phyloP scores from a whole-genome alignment of 495 filamentous ascomycete species.

The Neurospora tetraspora region DNA sequence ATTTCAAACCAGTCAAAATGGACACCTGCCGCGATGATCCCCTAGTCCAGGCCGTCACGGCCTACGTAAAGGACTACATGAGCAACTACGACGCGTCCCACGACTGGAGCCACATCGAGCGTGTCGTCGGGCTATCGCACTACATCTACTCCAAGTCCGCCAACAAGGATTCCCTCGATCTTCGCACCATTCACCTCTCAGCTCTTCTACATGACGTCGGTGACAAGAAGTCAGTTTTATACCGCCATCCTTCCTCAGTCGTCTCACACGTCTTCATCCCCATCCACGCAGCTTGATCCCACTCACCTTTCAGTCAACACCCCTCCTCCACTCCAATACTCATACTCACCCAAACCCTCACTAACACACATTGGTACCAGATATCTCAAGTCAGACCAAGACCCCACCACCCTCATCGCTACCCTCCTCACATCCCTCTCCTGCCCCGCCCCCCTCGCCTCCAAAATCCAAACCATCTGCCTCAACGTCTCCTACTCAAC shows the following conservation, averaged over 20 bases:
- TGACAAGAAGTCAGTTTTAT: conserved; percentile 51
- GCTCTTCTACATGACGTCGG: conserved; percentile 82
- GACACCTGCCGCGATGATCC: conserved; percentile 22
- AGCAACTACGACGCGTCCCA: conserved; percentile 73
- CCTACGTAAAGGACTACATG: conserved; percentile 65
- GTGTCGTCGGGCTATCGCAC: conserved; percentile 65
- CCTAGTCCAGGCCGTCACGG: conserved; percentile 40
- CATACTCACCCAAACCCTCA: background rate
- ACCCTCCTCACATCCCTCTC: conserved; percentile 49
- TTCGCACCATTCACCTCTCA: conserved; percentile 53
- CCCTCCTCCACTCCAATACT: background rate
- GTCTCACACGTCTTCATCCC: background rate
- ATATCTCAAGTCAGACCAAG: conserved; percentile 47
- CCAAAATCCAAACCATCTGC: conserved; percentile 57
- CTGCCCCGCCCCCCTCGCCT: conserved; percentile 43
- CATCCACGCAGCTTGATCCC: background rate
- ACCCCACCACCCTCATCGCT: conserved; percentile 44
- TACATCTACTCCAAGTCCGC: conserved; percentile 40
- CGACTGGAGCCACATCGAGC: conserved; percentile 71
- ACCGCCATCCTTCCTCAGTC: background rate
- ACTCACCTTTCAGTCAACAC: background rate
- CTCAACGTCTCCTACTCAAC: conserved; percentile 67
- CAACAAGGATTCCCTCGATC: conserved; percentile 31
- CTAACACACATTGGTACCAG: background rate
- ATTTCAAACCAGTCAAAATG: conserved; percentile 1